Base-by-base conservation (phyloP, 2,329 filamentous ascomycete genomes). In the Calonectria hongkongensis region DNA sequence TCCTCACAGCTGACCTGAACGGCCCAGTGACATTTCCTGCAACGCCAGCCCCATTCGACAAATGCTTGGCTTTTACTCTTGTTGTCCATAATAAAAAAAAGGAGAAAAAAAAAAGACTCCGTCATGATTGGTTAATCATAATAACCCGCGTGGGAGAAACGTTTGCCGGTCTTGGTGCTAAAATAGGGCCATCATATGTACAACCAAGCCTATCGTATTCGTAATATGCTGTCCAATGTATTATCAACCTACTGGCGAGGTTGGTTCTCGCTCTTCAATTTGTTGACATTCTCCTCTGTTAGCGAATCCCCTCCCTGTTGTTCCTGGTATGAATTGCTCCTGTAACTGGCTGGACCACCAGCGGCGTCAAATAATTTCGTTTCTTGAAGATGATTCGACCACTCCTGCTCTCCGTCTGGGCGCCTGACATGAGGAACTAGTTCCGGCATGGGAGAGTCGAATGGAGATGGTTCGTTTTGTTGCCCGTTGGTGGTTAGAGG, bases 281-380 rank as follows among this genome's bases (percentile, higher is more conserved):
- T 88, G 43, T 86, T 88, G 58, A 91, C 82, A 75, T 91, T 91
- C 77, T 89, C 89, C 73, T 89, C 86, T 1, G 89, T 91, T 73
- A 91, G 76, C 6, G 85, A 85, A 68, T 89, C 87, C 3, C 85
- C 85, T 9, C 77, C 70, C 13, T 82, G 79, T 30, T 78, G 72
- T 47, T 83, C 84, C 12, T 85, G 81, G 33, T 83, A 83, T 9
- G 82, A 83, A 36, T 79, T 83, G 18, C 78, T 79, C n/a, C 82
- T 76, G 54, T 82, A 81, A 30, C 75, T 80, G 7, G 81, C 75
- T 28, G 83, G 80, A 7, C 83, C 83, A 5, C 86, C 86, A 0
- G 86, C 87, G 2, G 87, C 86, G 56, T 85, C 87, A 65, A 88
- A 85, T 54, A 88, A 78, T 76, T 88, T 88, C 47, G 84, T 87